Conservation (phyloP, 1,139 yeast species). For the Lodderomyces jiufengensis region DNA sequence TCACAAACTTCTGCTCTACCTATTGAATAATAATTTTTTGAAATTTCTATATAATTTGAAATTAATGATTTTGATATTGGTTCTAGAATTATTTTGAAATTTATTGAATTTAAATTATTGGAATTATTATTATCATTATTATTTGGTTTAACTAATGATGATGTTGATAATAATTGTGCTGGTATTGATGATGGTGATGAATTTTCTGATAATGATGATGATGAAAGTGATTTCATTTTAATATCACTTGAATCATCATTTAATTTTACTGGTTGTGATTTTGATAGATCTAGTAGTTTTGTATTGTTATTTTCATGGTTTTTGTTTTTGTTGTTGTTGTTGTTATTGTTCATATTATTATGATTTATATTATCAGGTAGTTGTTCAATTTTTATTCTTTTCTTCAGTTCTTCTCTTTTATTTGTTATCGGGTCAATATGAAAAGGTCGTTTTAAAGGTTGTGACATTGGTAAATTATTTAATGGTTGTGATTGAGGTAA, state of each 20-base stretch:
- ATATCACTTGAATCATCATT: too few relatives aligned
- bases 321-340: too few relatives aligned
- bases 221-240: too few relatives aligned
- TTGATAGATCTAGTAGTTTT: too few relatives aligned
- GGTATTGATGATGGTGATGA: too few relatives aligned
- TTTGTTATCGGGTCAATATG: constrained; percentile 9
- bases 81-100: constrained; percentile 22
- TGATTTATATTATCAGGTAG: neutral
- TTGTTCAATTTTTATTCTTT: neutral
- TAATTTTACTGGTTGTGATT: neutral
- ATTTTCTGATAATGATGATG: too few relatives aligned
- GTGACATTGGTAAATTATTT: constrained; percentile 9
- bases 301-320: too few relatives aligned
- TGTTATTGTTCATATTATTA: too few relatives aligned
- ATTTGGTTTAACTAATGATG: too few relatives aligned
- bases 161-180: too few relatives aligned
- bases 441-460: constrained; percentile 10
- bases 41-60: constrained; percentile 47
- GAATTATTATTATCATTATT: too few relatives aligned
- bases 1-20: constrained; percentile 66
- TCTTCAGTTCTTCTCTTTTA: constrained; percentile 1
- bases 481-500: constrained; percentile 39
- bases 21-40: constrained; percentile 60
- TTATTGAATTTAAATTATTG: too few relatives aligned
- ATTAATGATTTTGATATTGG: constrained; percentile 31